Evolutionary conservation across 768 basidiomycete species (phyloP).

Genomic region (Pluteus cervinus): DNA sequence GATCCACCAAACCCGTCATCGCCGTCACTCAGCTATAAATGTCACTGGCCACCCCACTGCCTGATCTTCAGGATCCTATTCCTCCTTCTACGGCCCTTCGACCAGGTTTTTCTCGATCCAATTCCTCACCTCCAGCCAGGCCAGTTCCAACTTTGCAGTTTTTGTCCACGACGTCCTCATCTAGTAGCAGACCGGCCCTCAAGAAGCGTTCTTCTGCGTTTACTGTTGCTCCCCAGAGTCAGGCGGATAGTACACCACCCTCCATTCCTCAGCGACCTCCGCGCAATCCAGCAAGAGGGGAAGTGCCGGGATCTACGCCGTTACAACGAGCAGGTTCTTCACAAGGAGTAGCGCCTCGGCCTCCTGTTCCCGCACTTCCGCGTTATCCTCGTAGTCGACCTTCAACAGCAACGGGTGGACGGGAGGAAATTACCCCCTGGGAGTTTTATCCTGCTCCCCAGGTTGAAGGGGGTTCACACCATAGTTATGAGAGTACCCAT

Average conservation of each 20-base stretch:
- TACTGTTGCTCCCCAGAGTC: slow-evolving; percentile 10
- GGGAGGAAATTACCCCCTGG: slow-evolving; percentile 34
- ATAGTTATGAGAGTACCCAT: no score
- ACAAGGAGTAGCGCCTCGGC: no score
- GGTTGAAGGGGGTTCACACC: no score
- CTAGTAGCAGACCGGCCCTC: slow-evolving; percentile 9
- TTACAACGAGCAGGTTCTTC: no score
- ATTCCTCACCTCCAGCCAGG: slow-evolving; percentile 2
- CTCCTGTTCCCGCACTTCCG: not conserved
- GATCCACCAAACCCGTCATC: not conserved
- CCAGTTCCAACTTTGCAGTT: no score
- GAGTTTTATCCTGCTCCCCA: slow-evolving; percentile 22
- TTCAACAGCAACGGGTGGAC: slow-evolving; percentile 18
- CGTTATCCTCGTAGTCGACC: slow-evolving; percentile 1
- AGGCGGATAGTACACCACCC: slow-evolving; percentile 10
- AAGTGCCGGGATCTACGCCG: no score
- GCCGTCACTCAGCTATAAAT: not conserved
- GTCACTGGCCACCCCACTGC: not conserved
- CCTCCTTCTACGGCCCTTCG: not conserved
- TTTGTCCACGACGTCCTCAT: not conserved
- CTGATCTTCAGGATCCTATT: no score
- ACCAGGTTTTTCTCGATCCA: not conserved
- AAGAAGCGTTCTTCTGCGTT: slow-evolving; percentile 28
- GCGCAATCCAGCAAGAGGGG: slow-evolving; percentile 24
- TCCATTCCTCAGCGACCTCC: slow-evolving; percentile 23